These are phyloP conservation scores for Epichloe gansuensis DNA, from an alignment of 2,329 filamentous ascomycete species.

Conservation along the genomic window DNA sequence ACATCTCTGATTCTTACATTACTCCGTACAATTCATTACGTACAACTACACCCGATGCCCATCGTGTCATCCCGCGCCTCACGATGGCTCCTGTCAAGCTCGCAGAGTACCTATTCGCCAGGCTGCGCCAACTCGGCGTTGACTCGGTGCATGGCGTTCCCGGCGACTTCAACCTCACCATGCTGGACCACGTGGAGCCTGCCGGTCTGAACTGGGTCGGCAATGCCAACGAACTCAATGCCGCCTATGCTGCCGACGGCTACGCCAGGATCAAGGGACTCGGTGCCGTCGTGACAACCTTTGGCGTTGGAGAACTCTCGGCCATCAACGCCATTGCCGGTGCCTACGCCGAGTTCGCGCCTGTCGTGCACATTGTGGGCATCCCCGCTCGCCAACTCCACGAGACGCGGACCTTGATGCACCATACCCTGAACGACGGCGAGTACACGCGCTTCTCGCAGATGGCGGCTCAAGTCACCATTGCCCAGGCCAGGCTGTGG, in stretches of 20 bases:
- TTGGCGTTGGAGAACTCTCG: slow-evolving; percentile 46
- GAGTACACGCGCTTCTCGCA: slow-evolving; percentile 38
- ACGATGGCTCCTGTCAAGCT: slow-evolving; percentile 7
- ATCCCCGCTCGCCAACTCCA: slow-evolving; percentile 33
- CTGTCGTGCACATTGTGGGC: slow-evolving; percentile 47
- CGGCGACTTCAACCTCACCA: slow-evolving; percentile 27
- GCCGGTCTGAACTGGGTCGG: slow-evolving; percentile 32
- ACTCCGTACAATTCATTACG: not conserved
- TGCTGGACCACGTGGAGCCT: slow-evolving; percentile 26
- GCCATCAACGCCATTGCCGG: slow-evolving; percentile 48
- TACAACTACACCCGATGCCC: not conserved
- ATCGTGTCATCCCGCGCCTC: not conserved
- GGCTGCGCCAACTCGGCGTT: slow-evolving; percentile 47
- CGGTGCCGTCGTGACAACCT: slow-evolving; percentile 41
- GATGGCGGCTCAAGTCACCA: slow-evolving; percentile 37
- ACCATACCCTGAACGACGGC: slow-evolving; percentile 45
- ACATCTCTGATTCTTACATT: not conserved
- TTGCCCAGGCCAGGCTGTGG: slow-evolving; percentile 31
- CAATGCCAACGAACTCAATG: slow-evolving; percentile 47
- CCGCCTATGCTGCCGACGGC: slow-evolving; percentile 44
- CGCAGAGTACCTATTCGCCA: slow-evolving; percentile 41
- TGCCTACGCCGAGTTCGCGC: slow-evolving; percentile 42
- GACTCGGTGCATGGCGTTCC: slow-evolving; percentile 41
- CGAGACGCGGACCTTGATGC: slow-evolving; percentile 29
- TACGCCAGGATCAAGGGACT: slow-evolving; percentile 43